Base-by-base conservation (phyloP, 176 grass and related monocot genomes). In the Avena atlantica region DNA sequence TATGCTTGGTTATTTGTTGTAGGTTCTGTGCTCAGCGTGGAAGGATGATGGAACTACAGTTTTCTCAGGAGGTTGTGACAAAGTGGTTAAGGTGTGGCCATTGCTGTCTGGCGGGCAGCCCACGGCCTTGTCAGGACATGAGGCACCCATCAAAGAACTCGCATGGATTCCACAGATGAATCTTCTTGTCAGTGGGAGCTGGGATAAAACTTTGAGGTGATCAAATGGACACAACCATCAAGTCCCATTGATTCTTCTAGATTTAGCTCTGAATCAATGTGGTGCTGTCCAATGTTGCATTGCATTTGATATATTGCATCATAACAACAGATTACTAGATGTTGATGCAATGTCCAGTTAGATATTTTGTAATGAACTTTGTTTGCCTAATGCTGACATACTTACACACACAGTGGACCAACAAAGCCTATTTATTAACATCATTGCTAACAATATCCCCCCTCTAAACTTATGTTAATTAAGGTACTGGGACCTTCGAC, bases 11-110 rank as follows among this genome's bases (percentile, higher is more conserved):
- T 81, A 37, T 85, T 86, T 65, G 23, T 12, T 27, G 29, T 19
- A 98, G 96, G 93, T 91, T 1, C 70, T 98, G 85, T 98, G 96
- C 79, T 95, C 96, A 4, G 79, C 93, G 29, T 98, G 96, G 96
- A 98, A 98, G 78, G 96, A 94, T 72, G 90, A 98, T 62, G 96
- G 93, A 68, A 92, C 62, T 20, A 92, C 88, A 37, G 91, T 98
- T 45, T 95, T 98, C 78, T 84, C 90, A 1, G 91, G 88, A 85
- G 96, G 93, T 1, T 95, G 96, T 65, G 91, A 98, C 90, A 95
- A 98, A 17, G 77, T 81, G 56, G 87, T 92, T 4, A 98, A 95
- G 68, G 91, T 95, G 96, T 98, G 93, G 93, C 90, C 96, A 1
- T 60, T 98, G 79, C 81, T 98, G 29, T 90, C 93, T 16, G 92